Percentiles rank a stretch among this genome's conserved stretches.
These are phyloP conservation scores for Coemansia sp. DNA, from an alignment of 371 early-diverging fungal species.

Conservation along the genomic window DNA sequence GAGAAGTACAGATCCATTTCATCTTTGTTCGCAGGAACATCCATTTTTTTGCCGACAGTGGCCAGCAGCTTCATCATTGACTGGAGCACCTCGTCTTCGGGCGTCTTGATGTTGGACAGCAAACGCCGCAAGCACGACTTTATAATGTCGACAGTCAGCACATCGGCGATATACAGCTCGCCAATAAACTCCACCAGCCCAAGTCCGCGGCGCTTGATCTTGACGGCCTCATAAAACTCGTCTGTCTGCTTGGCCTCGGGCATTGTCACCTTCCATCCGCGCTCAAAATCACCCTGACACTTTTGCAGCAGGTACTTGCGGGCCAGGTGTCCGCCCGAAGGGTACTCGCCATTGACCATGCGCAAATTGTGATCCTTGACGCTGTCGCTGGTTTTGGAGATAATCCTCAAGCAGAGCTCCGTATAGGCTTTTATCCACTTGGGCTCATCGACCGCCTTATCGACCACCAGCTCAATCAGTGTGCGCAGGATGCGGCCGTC, in stretches of 20 bases:
- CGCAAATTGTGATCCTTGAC: constrained; percentile 56
- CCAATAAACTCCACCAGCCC: constrained; percentile 93
- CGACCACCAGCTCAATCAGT: constrained; percentile 82
- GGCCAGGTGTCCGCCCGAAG: constrained; percentile 72
- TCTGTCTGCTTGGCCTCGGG: constrained; percentile 53
- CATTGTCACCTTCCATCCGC: constrained; percentile 64
- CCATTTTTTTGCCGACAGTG: constrained; percentile 76
- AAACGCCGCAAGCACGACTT: constrained; percentile 77
- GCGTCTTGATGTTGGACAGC: constrained; percentile 64
- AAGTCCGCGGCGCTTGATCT: constrained; percentile 90
- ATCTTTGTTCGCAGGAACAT: constrained; percentile 51
- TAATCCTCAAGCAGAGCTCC: constrained; percentile 72
- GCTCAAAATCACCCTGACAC: constrained; percentile 88
- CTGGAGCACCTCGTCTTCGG: constrained; percentile 92
- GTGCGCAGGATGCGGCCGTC: constrained; percentile 68
- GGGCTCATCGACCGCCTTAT: constrained; percentile 93
- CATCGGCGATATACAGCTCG: constrained; percentile 83
- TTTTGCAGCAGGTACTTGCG: constrained; percentile 84
- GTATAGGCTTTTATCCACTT: constrained; percentile 88
- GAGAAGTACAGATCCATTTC: constrained; percentile 79
- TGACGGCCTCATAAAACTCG: constrained; percentile 73
- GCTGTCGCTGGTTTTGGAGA: constrained; percentile 57
- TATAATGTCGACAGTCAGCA: constrained; percentile 91
- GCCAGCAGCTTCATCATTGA: constrained; percentile 83
- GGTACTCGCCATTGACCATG: constrained; percentile 55